phyloP scores from a whole-genome alignment of 345 rosid genomes.

The Eucalyptus sp. region DNA sequence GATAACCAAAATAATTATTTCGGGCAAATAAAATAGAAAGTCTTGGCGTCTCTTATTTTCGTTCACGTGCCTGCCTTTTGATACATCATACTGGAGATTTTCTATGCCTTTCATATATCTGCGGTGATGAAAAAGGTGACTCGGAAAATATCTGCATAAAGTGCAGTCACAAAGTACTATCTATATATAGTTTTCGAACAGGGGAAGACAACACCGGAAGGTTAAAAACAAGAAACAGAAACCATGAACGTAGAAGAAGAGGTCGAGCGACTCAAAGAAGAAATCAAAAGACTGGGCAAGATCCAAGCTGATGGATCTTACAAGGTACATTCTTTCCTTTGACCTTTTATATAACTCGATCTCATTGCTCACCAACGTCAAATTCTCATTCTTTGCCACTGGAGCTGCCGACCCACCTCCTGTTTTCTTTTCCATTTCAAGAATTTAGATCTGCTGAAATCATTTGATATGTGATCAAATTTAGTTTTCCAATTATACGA shows the following conservation, averaged over 20 bases:
- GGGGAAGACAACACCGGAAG: background rate
- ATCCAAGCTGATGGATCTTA: constrained; percentile 79
- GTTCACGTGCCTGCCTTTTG: background rate
- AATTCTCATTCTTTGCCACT: background rate
- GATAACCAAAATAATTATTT: background rate
- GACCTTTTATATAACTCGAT: background rate
- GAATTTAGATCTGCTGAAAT: background rate
- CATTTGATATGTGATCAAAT: background rate
- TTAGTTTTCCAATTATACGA: background rate
- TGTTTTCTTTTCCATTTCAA: background rate
- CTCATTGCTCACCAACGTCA: background rate
- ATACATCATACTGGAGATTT: background rate
- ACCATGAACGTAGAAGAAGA: constrained; percentile 91
- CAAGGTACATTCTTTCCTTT: constrained; percentile 29
- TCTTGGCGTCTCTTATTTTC: background rate
- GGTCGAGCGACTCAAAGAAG: constrained; percentile 68
- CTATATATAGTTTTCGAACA: background rate
- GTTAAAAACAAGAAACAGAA: background rate
- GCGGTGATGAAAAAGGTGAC: background rate
- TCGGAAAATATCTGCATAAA: background rate
- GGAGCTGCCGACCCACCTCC: background rate
- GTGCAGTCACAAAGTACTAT: background rate
- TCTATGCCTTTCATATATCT: background rate
- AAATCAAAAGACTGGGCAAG: constrained; percentile 74
- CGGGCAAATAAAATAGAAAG: background rate